phyloP scores from a whole-genome alignment of 202 grass and related monocot species.

The Dendrocalamus latiflorus region DNA sequence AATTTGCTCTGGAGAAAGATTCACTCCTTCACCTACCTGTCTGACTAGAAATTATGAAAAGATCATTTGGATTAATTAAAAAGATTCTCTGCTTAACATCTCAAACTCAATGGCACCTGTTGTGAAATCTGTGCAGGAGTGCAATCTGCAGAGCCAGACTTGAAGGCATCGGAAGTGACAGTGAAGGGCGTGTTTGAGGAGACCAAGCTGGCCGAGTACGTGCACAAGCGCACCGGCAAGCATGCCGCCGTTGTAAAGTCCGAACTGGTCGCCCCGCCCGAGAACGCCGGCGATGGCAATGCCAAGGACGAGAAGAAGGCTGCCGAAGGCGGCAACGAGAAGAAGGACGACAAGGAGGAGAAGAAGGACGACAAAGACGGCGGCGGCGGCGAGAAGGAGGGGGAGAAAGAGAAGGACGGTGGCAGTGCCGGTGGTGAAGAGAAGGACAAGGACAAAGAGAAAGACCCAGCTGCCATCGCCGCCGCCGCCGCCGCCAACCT shows the following conservation, averaged over 20 bases:
- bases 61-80: not conserved
- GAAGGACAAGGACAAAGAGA: conserved; percentile 13
- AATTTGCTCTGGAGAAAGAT: not conserved
- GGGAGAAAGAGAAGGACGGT: conserved; percentile 1
- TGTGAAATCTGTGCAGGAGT: conserved; percentile 45
- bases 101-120: too few relatives aligned
- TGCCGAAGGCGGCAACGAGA: not conserved
- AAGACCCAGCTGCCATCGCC: conserved; percentile 7
- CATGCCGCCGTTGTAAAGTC: conserved; percentile 65
- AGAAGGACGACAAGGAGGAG: conserved; percentile 20
- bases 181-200: conserved; percentile 72
- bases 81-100: not conserved
- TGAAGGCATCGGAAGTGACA: conserved; percentile 54
- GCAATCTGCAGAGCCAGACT: conserved; percentile 46
- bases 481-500: conserved; percentile 16
- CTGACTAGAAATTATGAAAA: not conserved
- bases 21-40: conserved; percentile 12
- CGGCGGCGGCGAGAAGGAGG: not conserved
- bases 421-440: conserved; percentile 1
- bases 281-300: not conserved
- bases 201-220: conserved; percentile 47
- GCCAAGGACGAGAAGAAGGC: conserved; percentile 38
- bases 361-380: conserved; percentile 19
- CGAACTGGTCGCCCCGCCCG: not conserved
- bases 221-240: conserved; percentile 72